Evolutionary conservation across 768 basidiomycete species (phyloP).

Genomic region (Lyophyllum atratum): DNA sequence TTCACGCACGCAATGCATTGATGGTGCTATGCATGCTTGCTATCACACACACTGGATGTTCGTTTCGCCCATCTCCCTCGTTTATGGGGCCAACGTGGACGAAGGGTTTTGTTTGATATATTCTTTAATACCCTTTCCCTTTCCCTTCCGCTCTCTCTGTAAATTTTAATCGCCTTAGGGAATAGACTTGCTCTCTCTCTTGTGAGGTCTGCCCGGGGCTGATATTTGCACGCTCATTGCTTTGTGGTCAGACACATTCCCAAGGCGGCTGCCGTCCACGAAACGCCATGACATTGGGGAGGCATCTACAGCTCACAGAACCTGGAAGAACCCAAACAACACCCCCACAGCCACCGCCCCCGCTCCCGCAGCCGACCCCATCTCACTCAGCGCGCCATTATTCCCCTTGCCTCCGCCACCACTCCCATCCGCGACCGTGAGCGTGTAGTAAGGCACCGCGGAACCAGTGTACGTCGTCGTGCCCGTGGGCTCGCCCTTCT

Average conservation of each 20-base stretch:
- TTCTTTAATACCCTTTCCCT: no score
- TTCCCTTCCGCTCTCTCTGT: no score
- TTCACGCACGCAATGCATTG: no score
- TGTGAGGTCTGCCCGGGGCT: no score
- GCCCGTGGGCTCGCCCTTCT: neutral
- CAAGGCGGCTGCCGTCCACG: no score
- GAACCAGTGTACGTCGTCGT: constrained; percentile 9
- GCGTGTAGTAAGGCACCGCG: constrained; percentile 5
- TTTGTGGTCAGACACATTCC: no score
- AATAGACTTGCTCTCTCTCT: no score
- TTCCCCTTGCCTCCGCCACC: neutral
- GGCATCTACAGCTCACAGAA: neutral
- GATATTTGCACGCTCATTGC: no score
- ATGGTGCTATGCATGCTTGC: neutral
- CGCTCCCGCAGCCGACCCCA: neutral
- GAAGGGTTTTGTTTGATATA: neutral
- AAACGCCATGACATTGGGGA: no score
- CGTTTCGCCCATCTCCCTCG: neutral
- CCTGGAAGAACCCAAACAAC: neutral
- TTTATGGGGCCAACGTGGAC: neutral
- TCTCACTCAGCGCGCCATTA: neutral
- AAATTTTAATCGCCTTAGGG: no score
- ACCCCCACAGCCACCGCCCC: neutral
- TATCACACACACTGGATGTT: neutral
- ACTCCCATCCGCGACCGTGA: neutral